Base-by-base conservation (phyloP, 306 rosid species). In the Gleditsia sinensis region DNA sequence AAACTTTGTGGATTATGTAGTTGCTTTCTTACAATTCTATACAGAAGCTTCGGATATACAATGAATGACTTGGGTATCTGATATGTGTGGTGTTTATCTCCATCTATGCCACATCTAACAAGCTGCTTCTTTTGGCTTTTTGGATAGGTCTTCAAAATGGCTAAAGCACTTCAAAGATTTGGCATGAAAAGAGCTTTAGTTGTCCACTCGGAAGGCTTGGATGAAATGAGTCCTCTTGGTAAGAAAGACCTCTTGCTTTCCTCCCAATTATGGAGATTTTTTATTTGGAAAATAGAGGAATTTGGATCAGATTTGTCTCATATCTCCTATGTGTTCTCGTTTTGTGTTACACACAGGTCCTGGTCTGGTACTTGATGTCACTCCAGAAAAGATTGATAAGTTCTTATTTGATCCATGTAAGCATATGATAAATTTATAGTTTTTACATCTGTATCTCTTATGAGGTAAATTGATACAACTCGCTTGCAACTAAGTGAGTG, bases 191-290 rank as follows among this genome's bases (percentile, higher is more conserved):
- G 98, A 81, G 96, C 99, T 67, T 83, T 94, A 82, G 98, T 94
- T 71, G 99, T 94, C 76, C 99, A 94, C 82, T 94, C 96, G 1
- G 92, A 90, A 79, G 98, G 99, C 64, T 83, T 94, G 79, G 99
- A 94, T 68, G 99, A 94, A 85, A 94, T 94, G 86, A 92, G 96
- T 77, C 99, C 99, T 11, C 93, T 94, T 59, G 98, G 99, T 90
- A 86, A 82, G 79, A 71, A 86, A 82, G 79, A 71, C 50, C 21
- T 71, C 54, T 54, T 53, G 75, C 75, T 32, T 76, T 67, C 69
- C 55, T 58, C 53, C 40, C 10, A 36, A 27, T 20, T 71, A 65
- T 50, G 71, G n/a, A 74, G 36, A 28, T 50, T 3, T 4, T 39
- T 68, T 65, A 40, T 73, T 68, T 36, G 37, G 69, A 66, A 65